phyloP scores from a whole-genome alignment of 1,139 yeast species.

The Yamadazyma sp. region DNA sequence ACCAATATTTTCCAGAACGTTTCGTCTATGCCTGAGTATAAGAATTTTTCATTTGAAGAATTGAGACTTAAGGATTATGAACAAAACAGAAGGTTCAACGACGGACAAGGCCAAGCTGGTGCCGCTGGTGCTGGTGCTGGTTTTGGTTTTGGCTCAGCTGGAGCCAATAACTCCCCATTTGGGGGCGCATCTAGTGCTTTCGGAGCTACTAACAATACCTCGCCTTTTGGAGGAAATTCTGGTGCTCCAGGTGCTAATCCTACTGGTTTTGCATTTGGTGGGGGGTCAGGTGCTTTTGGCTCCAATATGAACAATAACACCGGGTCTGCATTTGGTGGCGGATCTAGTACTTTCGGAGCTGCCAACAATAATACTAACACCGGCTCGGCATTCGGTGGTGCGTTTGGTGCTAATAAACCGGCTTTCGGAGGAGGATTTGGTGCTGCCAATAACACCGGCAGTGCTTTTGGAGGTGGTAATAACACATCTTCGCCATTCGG shows the following conservation, averaged over 20 bases:
- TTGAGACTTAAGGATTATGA: conserved; percentile 86
- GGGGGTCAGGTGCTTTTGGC: conserved; percentile 6
- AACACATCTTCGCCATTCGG: conserved; percentile 14
- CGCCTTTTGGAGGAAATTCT: conserved; percentile 6
- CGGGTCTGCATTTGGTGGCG: conserved; percentile 10
- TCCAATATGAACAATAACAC: conserved; percentile 12
- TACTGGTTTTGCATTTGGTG: background rate
- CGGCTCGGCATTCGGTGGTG: conserved; percentile 17
- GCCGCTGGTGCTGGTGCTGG: conserved; percentile 44
- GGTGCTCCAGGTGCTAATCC: background rate
- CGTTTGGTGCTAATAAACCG: conserved; percentile 14
- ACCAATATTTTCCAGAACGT: conserved; percentile 72
- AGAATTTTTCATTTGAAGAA: conserved; percentile 80
- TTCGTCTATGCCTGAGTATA: conserved; percentile 87
- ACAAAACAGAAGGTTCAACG: conserved; percentile 67
- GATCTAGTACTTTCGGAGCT: conserved; percentile 21
- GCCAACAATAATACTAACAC: conserved; percentile 13
- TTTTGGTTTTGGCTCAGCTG: conserved; percentile 15
- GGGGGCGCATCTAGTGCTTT: conserved; percentile 17
- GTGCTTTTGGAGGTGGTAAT: conserved; percentile 21
- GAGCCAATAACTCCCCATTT: conserved; percentile 13
- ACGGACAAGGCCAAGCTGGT: conserved; percentile 21
- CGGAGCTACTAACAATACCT: conserved; percentile 20
- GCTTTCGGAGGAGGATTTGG: conserved; percentile 12
- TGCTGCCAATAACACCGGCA: conserved; percentile 2